phyloP scores from a whole-genome alignment of 768 basidiomycete species.

The Lactarius quietus region DNA sequence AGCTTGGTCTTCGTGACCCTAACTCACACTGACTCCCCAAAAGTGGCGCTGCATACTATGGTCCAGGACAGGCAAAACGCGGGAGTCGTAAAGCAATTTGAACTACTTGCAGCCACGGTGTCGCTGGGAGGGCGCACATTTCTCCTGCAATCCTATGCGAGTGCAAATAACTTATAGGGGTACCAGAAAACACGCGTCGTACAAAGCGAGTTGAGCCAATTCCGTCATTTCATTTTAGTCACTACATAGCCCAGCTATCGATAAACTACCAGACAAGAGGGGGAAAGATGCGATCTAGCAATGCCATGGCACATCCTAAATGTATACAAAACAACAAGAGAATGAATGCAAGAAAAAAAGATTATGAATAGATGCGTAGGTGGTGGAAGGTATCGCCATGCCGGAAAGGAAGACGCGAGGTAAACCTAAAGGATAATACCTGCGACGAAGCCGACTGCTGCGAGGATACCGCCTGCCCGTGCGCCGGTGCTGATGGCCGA shows the following conservation, averaged over 20 bases:
- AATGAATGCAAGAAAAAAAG: background rate
- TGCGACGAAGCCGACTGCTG: constrained; percentile 21
- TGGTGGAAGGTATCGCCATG: background rate
- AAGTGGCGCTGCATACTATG: too few relatives aligned
- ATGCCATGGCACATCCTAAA: background rate
- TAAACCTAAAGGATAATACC: constrained; percentile 21
- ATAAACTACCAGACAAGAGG: constrained; percentile 11
- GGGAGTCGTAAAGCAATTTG: too few relatives aligned
- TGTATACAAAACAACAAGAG: background rate
- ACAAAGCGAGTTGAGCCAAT: background rate
- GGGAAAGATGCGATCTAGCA: background rate
- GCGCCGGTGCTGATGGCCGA: background rate
- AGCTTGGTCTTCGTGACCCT: too few relatives aligned
- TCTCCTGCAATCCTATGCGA: too few relatives aligned
- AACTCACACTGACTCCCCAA: too few relatives aligned
- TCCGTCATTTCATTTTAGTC: constrained; percentile 14
- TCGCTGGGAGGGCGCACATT: too few relatives aligned
- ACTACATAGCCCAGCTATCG: constrained; percentile 27
- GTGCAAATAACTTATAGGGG: too few relatives aligned
- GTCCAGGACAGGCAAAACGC: too few relatives aligned
- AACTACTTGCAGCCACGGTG: too few relatives aligned
- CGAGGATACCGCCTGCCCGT: constrained; percentile 17
- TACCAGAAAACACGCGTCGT: background rate
- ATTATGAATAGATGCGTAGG: background rate
- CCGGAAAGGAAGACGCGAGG: background rate